Evolutionary conservation across 306 rosid genomes (phyloP).

Genomic region (Acacia confusa): DNA sequence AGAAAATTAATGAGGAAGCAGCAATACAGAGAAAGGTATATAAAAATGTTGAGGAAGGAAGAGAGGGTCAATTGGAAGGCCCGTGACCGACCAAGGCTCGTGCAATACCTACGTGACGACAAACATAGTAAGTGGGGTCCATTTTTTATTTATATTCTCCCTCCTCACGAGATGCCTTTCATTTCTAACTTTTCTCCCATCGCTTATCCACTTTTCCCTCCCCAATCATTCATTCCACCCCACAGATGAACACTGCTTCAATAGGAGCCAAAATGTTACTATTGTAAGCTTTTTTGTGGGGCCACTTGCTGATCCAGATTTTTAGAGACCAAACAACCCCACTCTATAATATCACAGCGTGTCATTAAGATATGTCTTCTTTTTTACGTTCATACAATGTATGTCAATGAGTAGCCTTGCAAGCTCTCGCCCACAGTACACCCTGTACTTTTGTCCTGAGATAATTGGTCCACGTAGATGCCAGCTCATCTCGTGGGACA

Average conservation of each 20-base stretch:
- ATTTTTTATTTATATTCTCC: constrained; percentile 1
- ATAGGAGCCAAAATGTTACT: background rate
- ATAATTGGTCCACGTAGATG: background rate
- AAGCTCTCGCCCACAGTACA: background rate
- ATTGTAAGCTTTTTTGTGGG: background rate
- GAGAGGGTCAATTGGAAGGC: constrained; percentile 6
- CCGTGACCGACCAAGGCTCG: constrained; percentile 80
- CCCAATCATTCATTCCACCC: background rate
- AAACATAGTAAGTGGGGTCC: constrained; percentile 30
- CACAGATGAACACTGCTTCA: background rate
- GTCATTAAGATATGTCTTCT: too few species aligned
- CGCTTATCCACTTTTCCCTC: background rate
- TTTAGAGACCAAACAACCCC: background rate
- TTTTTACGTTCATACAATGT: background rate
- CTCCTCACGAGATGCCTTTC: constrained; percentile 37
- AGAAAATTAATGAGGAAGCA: background rate
- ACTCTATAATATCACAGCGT: background rate
- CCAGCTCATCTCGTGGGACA: background rate
- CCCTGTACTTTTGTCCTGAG: background rate
- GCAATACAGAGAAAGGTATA: background rate
- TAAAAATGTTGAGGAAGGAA: background rate
- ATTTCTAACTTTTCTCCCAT: background rate
- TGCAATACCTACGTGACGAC: constrained; percentile 38
- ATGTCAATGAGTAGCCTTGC: background rate
- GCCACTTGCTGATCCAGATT: background rate